A percentile compares a stretch with the other conserved stretches of the same genome.
These are phyloP conservation scores for Cantharellus cinnabarinus DNA, from an alignment of 768 basidiomycete genomes.

Conservation along the genomic window DNA sequence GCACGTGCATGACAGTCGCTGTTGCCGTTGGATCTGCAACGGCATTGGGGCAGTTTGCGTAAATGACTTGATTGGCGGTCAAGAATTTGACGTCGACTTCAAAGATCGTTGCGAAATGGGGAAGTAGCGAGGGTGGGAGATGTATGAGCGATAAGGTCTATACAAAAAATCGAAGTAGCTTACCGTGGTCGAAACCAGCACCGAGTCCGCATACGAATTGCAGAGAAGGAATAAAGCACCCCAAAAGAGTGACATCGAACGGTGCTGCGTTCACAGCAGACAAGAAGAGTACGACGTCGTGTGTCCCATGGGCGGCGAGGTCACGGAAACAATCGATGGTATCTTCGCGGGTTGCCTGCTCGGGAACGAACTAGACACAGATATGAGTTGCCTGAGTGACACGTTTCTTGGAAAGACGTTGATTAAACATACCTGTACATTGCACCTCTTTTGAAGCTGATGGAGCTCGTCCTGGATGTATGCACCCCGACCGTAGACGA, in stretches of 20 bases:
- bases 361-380: not conserved
- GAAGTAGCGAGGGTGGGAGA: not conserved
- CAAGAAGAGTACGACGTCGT: not conserved
- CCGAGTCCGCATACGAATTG: constrained; percentile 12
- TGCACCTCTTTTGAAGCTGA: not conserved
- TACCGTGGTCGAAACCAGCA: constrained; percentile 16
- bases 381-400: not conserved
- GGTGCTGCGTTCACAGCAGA: not conserved
- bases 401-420: not conserved
- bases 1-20: constrained; percentile 9
- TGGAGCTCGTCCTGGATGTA: not conserved
- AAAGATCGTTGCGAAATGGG: not conserved
- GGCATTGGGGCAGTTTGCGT: constrained; percentile 13
- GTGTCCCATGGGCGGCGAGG: not conserved
- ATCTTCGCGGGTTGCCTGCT: not conserved
- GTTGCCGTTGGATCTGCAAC: constrained; percentile 10
- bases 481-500: not conserved
- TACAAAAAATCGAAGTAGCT: not conserved
- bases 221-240: constrained; percentile 5
- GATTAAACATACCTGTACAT: not conserved
- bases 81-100: constrained; percentile 17
- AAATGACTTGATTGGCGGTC: constrained; percentile 11
- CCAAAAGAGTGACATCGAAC: not conserved
- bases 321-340: not conserved
- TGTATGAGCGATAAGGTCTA: not conserved